Conservation (phyloP, 164 flowering plant genomes). For the Nymphaea thermarum region DNA sequence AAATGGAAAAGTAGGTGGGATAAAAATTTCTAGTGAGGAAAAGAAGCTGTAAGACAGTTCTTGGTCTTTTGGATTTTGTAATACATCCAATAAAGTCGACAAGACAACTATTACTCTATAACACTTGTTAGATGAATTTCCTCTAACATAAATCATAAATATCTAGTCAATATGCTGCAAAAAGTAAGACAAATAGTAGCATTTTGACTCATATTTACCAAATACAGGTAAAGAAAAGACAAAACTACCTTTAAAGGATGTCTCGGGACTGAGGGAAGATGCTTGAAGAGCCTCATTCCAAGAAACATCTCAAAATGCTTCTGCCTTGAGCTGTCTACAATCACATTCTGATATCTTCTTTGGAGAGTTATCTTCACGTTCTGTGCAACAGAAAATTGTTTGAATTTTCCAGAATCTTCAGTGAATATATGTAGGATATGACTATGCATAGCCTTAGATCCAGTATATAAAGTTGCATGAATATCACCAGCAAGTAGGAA, state of each 20-base stretch:
- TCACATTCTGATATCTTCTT: constrained; percentile 82
- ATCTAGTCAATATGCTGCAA: no score
- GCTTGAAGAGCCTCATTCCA: constrained; percentile 93
- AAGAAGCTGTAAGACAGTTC: no score
- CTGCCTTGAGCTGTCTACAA: constrained; percentile 95
- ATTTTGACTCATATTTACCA: no score
- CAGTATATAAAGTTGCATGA: constrained; percentile 98
- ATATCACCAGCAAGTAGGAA: constrained; percentile 91
- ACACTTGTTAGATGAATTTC: no score
- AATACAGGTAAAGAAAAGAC: constrained; percentile 25
- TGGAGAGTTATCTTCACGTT: constrained; percentile 85
- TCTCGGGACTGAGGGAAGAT: constrained; percentile 70
- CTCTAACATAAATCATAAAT: no score
- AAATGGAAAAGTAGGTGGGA: no score
- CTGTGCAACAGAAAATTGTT: constrained; percentile 92
- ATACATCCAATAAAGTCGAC: no score
- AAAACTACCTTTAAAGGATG: constrained; percentile 69
- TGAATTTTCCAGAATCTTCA: constrained; percentile 84
- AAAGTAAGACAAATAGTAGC: no score
- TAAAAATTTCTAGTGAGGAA: no score
- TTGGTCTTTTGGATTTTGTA: no score
- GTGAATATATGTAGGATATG: constrained; percentile 88
- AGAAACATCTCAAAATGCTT: constrained; percentile 97
- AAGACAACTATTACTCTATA: no score
- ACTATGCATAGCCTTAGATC: constrained; percentile 99